Evolutionary conservation across 495 filamentous ascomycete species (phyloP).

Genomic region (Neurospora intermedia): DNA sequence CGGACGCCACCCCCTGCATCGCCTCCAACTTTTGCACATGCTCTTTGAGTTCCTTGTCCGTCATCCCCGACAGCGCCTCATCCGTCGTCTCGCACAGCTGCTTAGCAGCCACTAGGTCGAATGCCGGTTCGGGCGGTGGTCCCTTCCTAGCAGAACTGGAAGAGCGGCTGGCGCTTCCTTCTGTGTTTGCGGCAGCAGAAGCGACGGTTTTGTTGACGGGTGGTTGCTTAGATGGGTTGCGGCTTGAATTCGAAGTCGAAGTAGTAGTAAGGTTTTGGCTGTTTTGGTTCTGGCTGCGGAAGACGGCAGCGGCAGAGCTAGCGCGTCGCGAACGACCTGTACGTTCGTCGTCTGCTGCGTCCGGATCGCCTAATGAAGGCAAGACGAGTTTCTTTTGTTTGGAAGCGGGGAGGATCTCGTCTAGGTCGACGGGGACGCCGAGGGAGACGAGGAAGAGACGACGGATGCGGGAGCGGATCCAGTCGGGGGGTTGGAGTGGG

Average conservation of each 20-base stretch:
- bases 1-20: conserved; percentile 54
- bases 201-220: conserved; percentile 4
- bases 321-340: conserved; percentile 20
- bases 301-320: conserved; percentile 41
- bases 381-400: conserved; percentile 97
- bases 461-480: conserved; percentile 93
- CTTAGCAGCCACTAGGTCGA: conserved; percentile 69
- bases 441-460: conserved; percentile 93
- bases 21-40: conserved; percentile 66
- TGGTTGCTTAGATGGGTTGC: background rate
- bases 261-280: conserved; percentile 24
- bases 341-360: background rate
- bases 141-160: conserved; percentile 27
- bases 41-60: conserved; percentile 56
- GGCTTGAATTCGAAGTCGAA: conserved; percentile 19
- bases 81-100: conserved; percentile 76
- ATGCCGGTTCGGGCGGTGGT: conserved; percentile 54
- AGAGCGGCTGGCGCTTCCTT: conserved; percentile 19
- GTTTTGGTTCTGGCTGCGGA: conserved; percentile 38
- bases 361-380: conserved; percentile 27
- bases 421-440: conserved; percentile 90
- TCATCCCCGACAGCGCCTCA: conserved; percentile 66
- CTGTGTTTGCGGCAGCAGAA: conserved; percentile 11
- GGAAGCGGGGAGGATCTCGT: conserved; percentile 90
- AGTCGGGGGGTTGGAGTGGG: conserved; percentile 90